Percentiles rank a stretch among this genome's conserved stretches.
These are phyloP conservation scores for Tolypocladium paradoxum DNA, from an alignment of 2,329 filamentous ascomycete genomes.

Conservation along the genomic window DNA sequence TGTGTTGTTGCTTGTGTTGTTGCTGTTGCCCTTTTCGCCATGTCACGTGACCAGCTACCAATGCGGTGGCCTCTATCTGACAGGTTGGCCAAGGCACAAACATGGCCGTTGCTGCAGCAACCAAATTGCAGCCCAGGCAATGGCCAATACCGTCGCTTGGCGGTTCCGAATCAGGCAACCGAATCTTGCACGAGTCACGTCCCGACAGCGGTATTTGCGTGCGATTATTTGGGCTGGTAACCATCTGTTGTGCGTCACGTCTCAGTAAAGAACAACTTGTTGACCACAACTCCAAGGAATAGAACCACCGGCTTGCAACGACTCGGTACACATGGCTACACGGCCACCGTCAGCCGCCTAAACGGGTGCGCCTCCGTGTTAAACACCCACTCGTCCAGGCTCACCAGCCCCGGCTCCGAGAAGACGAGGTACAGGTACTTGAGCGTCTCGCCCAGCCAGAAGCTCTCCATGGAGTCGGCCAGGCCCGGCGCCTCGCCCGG, in stretches of 20 bases:
- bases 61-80: too few species aligned
- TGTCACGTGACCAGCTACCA: too few species aligned
- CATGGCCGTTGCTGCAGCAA: neutral
- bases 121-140: neutral
- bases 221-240: neutral
- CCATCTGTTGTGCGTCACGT: too few species aligned
- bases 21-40: neutral
- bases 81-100: too few species aligned
- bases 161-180: neutral
- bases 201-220: neutral
- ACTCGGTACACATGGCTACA: too few species aligned
- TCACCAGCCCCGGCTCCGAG: slow-evolving; percentile 49
- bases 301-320: too few species aligned
- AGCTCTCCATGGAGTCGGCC: slow-evolving; percentile 55
- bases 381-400: slow-evolving; percentile 58
- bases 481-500: slow-evolving; percentile 19
- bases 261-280: too few species aligned
- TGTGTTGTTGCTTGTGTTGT: too few species aligned
- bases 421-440: slow-evolving; percentile 71
- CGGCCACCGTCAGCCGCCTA: slow-evolving; percentile 8
- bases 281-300: too few species aligned
- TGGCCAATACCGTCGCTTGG: neutral
- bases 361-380: slow-evolving; percentile 44
- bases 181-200: neutral
- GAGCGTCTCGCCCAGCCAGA: slow-evolving; percentile 64